Conservation (phyloP, 495 filamentous ascomycete species). For the Diplogelasinospora grovesii region DNA sequence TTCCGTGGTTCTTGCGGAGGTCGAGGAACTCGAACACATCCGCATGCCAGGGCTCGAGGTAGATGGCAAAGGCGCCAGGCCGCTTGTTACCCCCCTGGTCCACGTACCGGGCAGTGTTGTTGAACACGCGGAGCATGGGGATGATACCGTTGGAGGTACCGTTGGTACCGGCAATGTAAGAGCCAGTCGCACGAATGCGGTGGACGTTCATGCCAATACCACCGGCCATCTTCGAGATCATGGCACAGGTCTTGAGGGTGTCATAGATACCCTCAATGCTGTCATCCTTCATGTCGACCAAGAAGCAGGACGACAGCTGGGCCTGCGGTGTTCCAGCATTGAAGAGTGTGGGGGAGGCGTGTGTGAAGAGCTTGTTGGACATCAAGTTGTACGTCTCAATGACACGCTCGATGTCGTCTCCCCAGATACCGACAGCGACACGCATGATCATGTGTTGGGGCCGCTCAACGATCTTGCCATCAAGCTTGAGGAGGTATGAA, state of each 20-base stretch:
- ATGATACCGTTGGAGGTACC: slow-evolving; percentile 96
- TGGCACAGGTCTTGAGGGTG: slow-evolving; percentile 95
- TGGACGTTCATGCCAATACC: slow-evolving; percentile 95
- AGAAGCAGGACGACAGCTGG: slow-evolving; percentile 94
- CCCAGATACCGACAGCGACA: slow-evolving; percentile 94
- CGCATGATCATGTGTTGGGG: slow-evolving; percentile 99
- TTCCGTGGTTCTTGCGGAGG: slow-evolving; percentile 97
- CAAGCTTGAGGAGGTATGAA: slow-evolving; percentile 87
- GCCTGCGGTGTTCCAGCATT: slow-evolving; percentile 91
- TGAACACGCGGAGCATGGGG: slow-evolving; percentile 96
- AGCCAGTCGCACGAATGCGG: slow-evolving; percentile 90
- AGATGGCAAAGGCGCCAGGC: slow-evolving; percentile 96
- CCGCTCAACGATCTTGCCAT: slow-evolving; percentile 90
- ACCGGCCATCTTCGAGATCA: slow-evolving; percentile 99
- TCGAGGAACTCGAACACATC: slow-evolving; percentile 97
- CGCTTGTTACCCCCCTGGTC: slow-evolving; percentile 99
- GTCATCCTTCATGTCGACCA: slow-evolving; percentile 97
- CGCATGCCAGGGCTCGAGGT: slow-evolving; percentile 98
- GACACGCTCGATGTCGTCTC: slow-evolving; percentile 85
- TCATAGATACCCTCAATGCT: slow-evolving; percentile 99
- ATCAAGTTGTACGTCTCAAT: slow-evolving; percentile 97
- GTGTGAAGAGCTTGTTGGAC: slow-evolving; percentile 96
- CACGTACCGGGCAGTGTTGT: slow-evolving; percentile 97
- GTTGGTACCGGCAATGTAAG: slow-evolving; percentile 96
- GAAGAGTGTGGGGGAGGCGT: slow-evolving; percentile 96